Conservation (phyloP, 2,329 filamentous ascomycete genomes). For the Bipolaris gigantea region DNA sequence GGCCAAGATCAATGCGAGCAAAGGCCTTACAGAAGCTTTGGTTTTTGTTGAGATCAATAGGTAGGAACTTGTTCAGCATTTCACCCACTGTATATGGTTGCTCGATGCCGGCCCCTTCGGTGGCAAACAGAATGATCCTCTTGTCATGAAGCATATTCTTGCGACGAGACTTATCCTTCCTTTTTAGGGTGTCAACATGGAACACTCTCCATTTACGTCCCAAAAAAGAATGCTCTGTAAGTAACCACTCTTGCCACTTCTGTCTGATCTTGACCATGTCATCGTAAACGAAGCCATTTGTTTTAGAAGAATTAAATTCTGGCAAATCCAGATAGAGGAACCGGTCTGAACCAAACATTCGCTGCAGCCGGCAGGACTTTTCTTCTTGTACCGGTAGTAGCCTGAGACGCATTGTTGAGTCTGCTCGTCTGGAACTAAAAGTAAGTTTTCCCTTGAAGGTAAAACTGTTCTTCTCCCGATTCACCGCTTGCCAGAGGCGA, state of each 20-base stretch:
- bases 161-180: constrained; percentile 26
- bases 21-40: constrained; percentile 48
- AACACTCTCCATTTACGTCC: constrained; percentile 48
- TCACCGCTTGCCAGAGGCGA: constrained; percentile 32
- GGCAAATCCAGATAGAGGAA: constrained; percentile 49
- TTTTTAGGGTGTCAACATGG: constrained; percentile 44
- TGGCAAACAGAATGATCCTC: constrained; percentile 44
- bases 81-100: constrained; percentile 22
- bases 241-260: constrained; percentile 42
- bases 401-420: constrained; percentile 30
- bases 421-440: constrained; percentile 18
- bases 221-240: constrained; percentile 43
- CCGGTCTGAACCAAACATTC: constrained; percentile 45
- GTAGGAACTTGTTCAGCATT: constrained; percentile 48
- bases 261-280: constrained; percentile 22
- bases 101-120: constrained; percentile 33
- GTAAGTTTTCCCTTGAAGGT: constrained; percentile 40
- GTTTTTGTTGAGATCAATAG: constrained; percentile 38
- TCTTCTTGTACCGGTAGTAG: constrained; percentile 34
- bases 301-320: constrained; percentile 21
- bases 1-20: constrained; percentile 47
- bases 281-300: constrained; percentile 9
- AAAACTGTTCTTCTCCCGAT: constrained; percentile 28
- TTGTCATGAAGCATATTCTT: constrained; percentile 19
- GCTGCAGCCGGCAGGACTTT: constrained; percentile 42